Conservation (phyloP, 1,284 basidiomycete species). For the Exobasidium rhododendri region DNA sequence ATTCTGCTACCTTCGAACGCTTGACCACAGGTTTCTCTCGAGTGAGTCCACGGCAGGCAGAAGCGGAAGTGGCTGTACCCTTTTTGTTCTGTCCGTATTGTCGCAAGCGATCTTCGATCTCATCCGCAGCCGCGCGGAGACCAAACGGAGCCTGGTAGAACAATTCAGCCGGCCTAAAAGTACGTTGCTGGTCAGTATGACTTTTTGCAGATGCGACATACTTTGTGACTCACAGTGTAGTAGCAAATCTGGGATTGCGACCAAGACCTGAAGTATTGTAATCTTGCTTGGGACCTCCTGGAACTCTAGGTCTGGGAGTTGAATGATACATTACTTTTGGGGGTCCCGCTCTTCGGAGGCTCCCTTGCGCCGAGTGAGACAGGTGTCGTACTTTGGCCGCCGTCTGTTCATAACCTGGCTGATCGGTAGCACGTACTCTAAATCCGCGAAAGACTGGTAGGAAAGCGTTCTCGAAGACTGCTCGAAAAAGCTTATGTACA, state of each 20-base stretch:
- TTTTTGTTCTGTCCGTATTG: background rate
- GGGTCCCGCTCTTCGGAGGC: background rate
- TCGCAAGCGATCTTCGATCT: background rate
- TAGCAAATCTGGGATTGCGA: too few species aligned
- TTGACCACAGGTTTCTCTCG: background rate
- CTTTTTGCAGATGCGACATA: too few species aligned
- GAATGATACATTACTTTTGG: too few species aligned
- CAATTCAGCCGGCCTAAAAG: too few species aligned
- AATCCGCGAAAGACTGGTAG: background rate
- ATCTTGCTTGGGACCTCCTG: too few species aligned
- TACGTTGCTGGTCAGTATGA: too few species aligned
- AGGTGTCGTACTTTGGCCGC: background rate
- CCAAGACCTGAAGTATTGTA: too few species aligned
- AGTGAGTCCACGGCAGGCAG: background rate
- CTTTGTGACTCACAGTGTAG: too few species aligned
- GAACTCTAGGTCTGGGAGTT: too few species aligned
- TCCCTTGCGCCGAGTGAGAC: background rate
- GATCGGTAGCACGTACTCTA: background rate
- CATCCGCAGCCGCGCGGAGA: background rate
- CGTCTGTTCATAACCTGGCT: background rate
- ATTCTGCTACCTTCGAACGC: background rate
- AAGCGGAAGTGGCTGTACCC: background rate
- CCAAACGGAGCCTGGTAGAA: background rate
- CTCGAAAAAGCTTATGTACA: background rate
- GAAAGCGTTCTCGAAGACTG: background rate